Evolutionary conservation across 148 eudicot species (phyloP).

Genomic region (Chenopodium album): DNA sequence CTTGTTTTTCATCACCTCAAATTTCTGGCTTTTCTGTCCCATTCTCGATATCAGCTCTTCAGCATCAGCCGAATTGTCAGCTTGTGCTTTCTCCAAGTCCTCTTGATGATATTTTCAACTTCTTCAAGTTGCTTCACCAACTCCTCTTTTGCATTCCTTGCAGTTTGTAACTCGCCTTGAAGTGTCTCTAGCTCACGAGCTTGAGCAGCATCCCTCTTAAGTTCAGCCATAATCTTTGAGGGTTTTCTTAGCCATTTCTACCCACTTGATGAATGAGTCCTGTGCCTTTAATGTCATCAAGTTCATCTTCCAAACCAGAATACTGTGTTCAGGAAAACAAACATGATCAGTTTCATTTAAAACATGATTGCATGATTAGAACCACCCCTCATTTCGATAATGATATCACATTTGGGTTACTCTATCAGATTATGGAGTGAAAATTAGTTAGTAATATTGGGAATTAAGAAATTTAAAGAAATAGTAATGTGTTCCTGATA

Average conservation of each 20-base stretch:
- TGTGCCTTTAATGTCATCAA: constrained; percentile 1
- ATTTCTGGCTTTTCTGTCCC: constrained; percentile 10
- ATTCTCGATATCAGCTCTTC: constrained; percentile 19
- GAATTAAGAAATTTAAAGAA: not conserved
- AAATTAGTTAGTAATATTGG: not conserved
- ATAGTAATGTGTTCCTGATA: not conserved
- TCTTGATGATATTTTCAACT: constrained; percentile 16
- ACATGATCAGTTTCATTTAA: not conserved
- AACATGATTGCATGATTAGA: too few relatives aligned
- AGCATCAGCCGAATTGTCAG: constrained; percentile 9
- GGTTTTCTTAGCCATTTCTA: constrained; percentile 30
- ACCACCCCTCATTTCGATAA: too few relatives aligned
- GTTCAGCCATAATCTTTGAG: constrained; percentile 17
- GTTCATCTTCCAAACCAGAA: constrained; percentile 21
- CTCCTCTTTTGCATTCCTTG: constrained; percentile 3
- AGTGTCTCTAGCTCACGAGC: constrained; percentile 30
- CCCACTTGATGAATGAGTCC: constrained; percentile 19
- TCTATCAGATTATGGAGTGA: too few relatives aligned
- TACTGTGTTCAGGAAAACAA: constrained; percentile 10
- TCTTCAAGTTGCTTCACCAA: constrained; percentile 25
- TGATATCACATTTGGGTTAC: too few relatives aligned
- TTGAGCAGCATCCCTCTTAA: constrained; percentile 25
- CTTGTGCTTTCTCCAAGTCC: constrained; percentile 16
- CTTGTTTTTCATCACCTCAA: constrained; percentile 24
- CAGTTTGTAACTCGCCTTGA: constrained; percentile 9